These are phyloP conservation scores for Tulasnella sp. DNA, from an alignment of 768 basidiomycete species.

Conservation along the genomic window DNA sequence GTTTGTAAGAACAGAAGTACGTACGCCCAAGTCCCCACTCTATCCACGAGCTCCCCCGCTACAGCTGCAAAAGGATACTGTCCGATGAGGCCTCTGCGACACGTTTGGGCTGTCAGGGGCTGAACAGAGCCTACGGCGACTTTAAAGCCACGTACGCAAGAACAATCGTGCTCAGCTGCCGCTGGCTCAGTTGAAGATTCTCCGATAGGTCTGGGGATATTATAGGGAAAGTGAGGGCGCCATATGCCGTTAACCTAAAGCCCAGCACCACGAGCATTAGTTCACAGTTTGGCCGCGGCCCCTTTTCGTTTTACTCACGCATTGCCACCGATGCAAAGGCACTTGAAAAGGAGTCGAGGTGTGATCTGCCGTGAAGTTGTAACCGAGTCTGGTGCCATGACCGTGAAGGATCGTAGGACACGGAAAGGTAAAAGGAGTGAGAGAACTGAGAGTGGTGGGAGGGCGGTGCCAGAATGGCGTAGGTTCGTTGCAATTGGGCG, in stretches of 20 bases:
- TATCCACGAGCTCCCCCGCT: constrained; percentile 61
- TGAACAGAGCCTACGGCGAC: background rate
- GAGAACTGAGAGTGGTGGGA: background rate
- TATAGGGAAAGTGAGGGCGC: constrained; percentile 71
- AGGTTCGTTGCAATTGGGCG: background rate
- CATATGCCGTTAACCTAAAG: constrained; percentile 64
- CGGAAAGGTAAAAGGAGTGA: background rate
- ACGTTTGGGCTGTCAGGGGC: background rate
- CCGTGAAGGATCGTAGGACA: background rate
- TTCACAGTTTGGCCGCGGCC: background rate
- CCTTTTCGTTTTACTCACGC: constrained; percentile 41
- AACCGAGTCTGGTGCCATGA: background rate
- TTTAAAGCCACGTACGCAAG: constrained; percentile 49
- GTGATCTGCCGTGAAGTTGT: background rate
- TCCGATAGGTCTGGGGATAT: constrained; percentile 55
- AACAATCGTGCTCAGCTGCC: constrained; percentile 69
- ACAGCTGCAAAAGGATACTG: constrained; percentile 71
- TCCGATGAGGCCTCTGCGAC: constrained; percentile 63
- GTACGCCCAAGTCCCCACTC: constrained; percentile 50
- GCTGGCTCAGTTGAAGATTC: constrained; percentile 58
- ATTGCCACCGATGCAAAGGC: constrained; percentile 53
- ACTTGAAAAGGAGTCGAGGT: constrained; percentile 27
- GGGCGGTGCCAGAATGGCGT: background rate
- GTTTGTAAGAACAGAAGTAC: background rate
- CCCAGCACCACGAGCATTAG: background rate